Base-by-base conservation (phyloP, 2,329 filamentous ascomycete genomes). In the Claviceps pusilla region DNA sequence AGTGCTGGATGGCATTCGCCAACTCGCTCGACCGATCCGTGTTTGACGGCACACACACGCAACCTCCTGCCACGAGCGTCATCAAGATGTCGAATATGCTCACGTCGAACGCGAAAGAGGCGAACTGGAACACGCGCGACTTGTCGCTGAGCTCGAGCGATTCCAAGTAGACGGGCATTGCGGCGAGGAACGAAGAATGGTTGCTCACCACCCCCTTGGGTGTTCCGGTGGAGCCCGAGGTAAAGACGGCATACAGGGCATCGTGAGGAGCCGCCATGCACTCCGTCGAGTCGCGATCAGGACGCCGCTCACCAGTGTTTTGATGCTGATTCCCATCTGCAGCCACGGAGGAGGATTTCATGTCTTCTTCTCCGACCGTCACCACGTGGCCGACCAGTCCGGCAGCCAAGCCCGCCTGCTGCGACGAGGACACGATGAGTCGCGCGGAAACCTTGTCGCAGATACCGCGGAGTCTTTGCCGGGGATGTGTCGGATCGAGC, bases 61-160 rank as follows among this genome's bases (percentile, higher is more conserved):
- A 59, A 1, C 58, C 60, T 2, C 60, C 60, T 1, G 51, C 50
- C 31, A 54, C 56, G 5, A 61, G 54, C 3, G 59, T 59, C 16
- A 55, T 52, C 31, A 33, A 33, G 1, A 55, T 53, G 48, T 62
- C 59, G 9, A 57, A 54, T 9, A 58, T 54, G 7, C 54, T 56
- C 12, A 59, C 57, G 19, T 61, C 59, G 19, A 61, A 62, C 1
- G 57, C 59, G 43, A 57, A 60, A 10, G 57, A 56, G 10, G 59
- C 57, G 43, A 59, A 62, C 12, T 61, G 56, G 4, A 51, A 59
- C 7, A 51, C 50, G 5, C 50, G 50, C 7, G 50, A 43, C 12
- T 35, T 6, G 11, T 16, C 4, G 16, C 35, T 9, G n/a, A 45
- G 41, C 14, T 10, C 16, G 7, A 45, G 3, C 7, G 28, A 12